These are phyloP conservation scores for Syzygium aqueum DNA, from an alignment of 345 rosid genomes.

Conservation along the genomic window DNA sequence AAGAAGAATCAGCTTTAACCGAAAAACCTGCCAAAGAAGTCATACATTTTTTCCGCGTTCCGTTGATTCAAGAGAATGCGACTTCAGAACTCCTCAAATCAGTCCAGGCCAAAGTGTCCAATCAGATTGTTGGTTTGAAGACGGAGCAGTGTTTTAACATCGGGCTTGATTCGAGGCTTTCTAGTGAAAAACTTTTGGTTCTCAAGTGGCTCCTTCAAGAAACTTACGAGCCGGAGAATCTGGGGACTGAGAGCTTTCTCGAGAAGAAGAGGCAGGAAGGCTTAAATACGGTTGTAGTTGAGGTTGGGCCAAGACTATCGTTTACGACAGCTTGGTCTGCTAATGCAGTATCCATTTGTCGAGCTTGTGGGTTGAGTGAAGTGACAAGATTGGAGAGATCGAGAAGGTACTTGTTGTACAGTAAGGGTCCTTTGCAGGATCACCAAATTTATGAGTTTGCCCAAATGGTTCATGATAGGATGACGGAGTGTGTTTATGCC, in stretches of 20 bases:
- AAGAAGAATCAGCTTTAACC: slow-evolving; percentile 31
- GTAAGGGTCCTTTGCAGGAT: slow-evolving; percentile 44
- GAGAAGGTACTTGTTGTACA: slow-evolving; percentile 66
- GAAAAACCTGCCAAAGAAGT: slow-evolving; percentile 54
- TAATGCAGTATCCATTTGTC: slow-evolving; percentile 82
- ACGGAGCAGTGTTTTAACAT: slow-evolving; percentile 86
- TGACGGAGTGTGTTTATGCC: slow-evolving; percentile 76
- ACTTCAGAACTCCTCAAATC: slow-evolving; percentile 52
- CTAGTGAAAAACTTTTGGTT: slow-evolving; percentile 38
- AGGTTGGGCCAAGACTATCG: slow-evolving; percentile 86
- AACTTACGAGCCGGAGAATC: slow-evolving; percentile 83
- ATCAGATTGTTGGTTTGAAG: slow-evolving; percentile 61
- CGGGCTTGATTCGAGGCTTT: slow-evolving; percentile 37
- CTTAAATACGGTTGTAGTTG: slow-evolving; percentile 43
- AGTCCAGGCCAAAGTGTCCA: slow-evolving; percentile 51
- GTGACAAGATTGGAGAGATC: slow-evolving; percentile 86
- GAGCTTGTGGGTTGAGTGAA: slow-evolving; percentile 64
- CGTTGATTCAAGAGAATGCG: slow-evolving; percentile 72
- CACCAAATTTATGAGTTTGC: slow-evolving; percentile 55
- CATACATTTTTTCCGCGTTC: slow-evolving; percentile 65
- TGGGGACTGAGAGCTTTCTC: slow-evolving; percentile 67
- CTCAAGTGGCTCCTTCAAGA: slow-evolving; percentile 87
- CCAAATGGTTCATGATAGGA: slow-evolving; percentile 78
- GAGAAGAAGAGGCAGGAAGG: slow-evolving; percentile 67
- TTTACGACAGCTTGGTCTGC: slow-evolving; percentile 95